Evolutionary conservation across 306 rosid genomes (phyloP).

Genomic region (Oemleria cerasiformis): DNA sequence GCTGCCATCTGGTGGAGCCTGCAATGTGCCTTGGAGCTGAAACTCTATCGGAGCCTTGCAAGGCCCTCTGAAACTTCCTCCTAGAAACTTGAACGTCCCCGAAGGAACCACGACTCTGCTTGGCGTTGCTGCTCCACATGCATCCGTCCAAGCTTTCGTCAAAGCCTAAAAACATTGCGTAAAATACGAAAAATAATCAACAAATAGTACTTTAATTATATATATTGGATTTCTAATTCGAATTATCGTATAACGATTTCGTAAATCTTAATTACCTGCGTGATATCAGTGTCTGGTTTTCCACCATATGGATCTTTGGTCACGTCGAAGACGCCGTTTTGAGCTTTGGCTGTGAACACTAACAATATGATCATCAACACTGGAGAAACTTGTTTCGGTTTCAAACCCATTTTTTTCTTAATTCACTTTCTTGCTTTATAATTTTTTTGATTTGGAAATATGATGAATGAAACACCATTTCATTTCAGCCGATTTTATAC

Average conservation of each 20-base stretch:
- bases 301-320: slow-evolving; percentile 14
- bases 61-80: slow-evolving; percentile 26
- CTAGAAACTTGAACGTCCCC: slow-evolving; percentile 15
- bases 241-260: too few relatives aligned
- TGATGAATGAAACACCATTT: not conserved
- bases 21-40: slow-evolving; percentile 28
- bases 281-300: slow-evolving; percentile 12
- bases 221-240: not conserved
- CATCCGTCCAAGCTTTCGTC: slow-evolving; percentile 38
- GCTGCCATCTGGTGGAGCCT: slow-evolving; percentile 23
- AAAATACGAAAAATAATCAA: too few relatives aligned
- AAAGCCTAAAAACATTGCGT: slow-evolving; percentile 12
- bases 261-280: slow-evolving; percentile 11
- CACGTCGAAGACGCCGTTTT: slow-evolving; percentile 4
- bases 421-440: not conserved
- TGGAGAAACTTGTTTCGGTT: not conserved
- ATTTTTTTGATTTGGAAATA: not conserved
- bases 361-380: not conserved
- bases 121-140: slow-evolving; percentile 23
- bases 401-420: not conserved
- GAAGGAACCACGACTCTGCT: slow-evolving; percentile 21
- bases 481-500: not conserved
- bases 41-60: slow-evolving; percentile 39
- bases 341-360: not conserved
- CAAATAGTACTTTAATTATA: too few relatives aligned